A percentile compares a stretch with the other conserved stretches of the same genome.
phyloP scores from a whole-genome alignment of 306 rosid genomes.

The Cucumis hystrix region DNA sequence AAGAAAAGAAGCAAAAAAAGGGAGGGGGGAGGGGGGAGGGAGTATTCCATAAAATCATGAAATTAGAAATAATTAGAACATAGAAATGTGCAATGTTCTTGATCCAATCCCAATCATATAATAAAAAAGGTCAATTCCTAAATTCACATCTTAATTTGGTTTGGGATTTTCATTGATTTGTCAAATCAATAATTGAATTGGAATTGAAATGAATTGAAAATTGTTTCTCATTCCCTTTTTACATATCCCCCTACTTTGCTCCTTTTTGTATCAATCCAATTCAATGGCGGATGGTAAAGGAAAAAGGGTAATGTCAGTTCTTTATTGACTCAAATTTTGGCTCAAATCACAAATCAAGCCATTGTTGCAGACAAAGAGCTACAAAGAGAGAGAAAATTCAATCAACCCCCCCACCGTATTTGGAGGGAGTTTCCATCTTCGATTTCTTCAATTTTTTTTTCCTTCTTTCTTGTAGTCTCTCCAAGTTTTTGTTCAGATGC shows the following conservation, averaged over 20 bases:
- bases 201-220: no score
- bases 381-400: neutral
- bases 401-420: neutral
- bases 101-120: neutral
- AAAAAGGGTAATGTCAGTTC: neutral
- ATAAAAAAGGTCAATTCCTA: neutral
- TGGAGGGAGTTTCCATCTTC: constrained; percentile 9
- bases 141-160: neutral
- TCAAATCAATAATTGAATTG: neutral
- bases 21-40: neutral
- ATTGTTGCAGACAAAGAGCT: neutral
- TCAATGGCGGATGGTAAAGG: neutral
- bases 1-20: neutral
- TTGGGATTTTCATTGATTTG: neutral
- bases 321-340: neutral
- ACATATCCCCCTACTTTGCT: neutral
- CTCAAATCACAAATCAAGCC: neutral
- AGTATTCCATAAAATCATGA: neutral
- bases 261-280: neutral
- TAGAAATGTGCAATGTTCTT: neutral
- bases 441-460: neutral
- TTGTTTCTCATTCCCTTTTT: neutral
- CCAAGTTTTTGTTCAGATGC: neutral
- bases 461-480: neutral
- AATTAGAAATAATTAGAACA: neutral